These are phyloP conservation scores for Mucor piriformis DNA, from an alignment of 371 early-diverging fungal species.

Conservation along the genomic window DNA sequence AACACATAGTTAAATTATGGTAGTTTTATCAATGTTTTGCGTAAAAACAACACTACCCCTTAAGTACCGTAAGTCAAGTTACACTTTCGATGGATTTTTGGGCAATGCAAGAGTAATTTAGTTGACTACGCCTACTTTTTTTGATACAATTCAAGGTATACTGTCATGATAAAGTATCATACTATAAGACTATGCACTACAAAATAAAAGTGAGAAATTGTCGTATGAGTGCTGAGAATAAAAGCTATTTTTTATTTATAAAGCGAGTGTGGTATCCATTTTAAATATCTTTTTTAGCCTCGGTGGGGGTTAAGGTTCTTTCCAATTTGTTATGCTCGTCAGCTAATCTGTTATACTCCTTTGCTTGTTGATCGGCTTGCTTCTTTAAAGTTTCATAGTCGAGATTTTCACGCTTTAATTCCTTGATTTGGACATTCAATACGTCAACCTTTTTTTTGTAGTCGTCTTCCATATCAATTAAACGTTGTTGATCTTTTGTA, in stretches of 20 bases:
- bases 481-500: conserved; percentile 22
- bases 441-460: conserved; percentile 27
- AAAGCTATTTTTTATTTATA: background rate
- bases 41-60: no score
- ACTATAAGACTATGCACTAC: no score
- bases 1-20: no score
- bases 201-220: no score
- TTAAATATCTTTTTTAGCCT: conserved; percentile 26
- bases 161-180: no score
- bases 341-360: conserved; percentile 76
- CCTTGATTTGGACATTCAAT: conserved; percentile 43
- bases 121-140: no score
- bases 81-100: no score
- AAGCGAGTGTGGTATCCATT: background rate
- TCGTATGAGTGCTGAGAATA: no score
- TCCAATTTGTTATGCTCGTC: conserved; percentile 70
- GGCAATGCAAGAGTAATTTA: no score
- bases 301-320: conserved; percentile 2
- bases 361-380: conserved; percentile 68
- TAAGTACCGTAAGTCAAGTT: no score
- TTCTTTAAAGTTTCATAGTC: conserved; percentile 77
- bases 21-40: no score
- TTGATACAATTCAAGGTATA: no score
- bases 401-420: conserved; percentile 53
- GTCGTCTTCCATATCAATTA: conserved; percentile 31